phyloP scores from a whole-genome alignment of 805 yeast species.

The Kodamaea fukazawae region DNA sequence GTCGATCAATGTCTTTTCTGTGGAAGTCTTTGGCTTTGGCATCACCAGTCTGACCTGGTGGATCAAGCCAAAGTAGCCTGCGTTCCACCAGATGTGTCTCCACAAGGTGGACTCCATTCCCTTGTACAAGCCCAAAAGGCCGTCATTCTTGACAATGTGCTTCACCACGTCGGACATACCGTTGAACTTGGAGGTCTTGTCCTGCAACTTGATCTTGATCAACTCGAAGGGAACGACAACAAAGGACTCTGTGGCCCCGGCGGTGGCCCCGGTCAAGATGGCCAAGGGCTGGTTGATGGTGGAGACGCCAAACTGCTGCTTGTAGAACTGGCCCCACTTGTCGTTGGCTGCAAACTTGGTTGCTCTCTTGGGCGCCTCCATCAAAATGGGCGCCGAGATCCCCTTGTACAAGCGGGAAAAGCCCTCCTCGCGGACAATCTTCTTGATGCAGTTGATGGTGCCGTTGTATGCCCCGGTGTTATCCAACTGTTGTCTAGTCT shows the following conservation, averaged over 20 bases:
- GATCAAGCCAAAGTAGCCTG: conserved; percentile 95
- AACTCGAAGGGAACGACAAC: conserved; percentile 98
- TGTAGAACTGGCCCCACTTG: conserved; percentile 88
- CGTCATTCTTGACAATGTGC: conserved; percentile 70
- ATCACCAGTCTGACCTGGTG: conserved; percentile 77
- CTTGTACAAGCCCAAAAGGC: conserved; percentile 80
- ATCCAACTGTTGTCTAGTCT: conserved; percentile 87
- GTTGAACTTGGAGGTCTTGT: conserved; percentile 73
- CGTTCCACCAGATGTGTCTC: conserved; percentile 97
- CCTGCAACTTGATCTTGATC: conserved; percentile 93
- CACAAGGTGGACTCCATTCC: conserved; percentile 96
- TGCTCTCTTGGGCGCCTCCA: conserved; percentile 99
- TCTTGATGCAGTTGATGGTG: conserved; percentile 76
- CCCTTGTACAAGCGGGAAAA: conserved; percentile 83
- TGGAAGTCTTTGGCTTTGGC: conserved; percentile 70
- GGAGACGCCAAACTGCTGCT: conserved; percentile 62
- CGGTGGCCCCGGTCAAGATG: conserved; percentile 92
- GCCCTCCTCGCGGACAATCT: conserved; percentile 87
- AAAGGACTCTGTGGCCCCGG: conserved; percentile 95
- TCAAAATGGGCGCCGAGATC: conserved; percentile 90
- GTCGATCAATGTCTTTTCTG: conserved; percentile 81
- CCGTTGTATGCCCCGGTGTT: conserved; percentile 70
- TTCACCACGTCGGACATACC: conserved; percentile 82
- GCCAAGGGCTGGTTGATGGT: conserved; percentile 80
- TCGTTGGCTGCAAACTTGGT: conserved; percentile 98